A percentile compares a stretch with the other conserved stretches of the same genome.
Evolutionary conservation across 371 early-diverging fungal species (phyloP).

Genomic region (Actinomucor elegans): DNA sequence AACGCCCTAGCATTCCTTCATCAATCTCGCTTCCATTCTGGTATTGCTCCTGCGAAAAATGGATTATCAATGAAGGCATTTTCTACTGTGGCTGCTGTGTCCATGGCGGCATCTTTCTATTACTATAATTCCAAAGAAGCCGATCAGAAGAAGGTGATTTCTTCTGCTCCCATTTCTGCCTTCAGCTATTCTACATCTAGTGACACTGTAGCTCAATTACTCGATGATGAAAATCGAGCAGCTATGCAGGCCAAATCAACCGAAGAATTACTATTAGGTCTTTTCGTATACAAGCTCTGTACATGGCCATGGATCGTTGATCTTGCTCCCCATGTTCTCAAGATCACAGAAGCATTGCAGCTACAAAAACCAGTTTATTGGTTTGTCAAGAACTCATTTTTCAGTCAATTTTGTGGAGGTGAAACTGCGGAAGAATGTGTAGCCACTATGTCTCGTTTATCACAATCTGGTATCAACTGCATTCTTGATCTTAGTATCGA

Average conservation of each 20-base stretch:
- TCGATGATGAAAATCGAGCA: conserved; percentile 42
- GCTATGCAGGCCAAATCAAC: conserved; percentile 55
- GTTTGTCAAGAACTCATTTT: conserved; percentile 83
- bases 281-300: conserved; percentile 40
- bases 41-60: background rate
- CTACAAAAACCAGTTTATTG: conserved; percentile 62
- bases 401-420: conserved; percentile 91
- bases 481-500: conserved; percentile 88
- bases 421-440: conserved; percentile 80
- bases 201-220: conserved; percentile 26
- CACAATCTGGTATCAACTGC: conserved; percentile 69
- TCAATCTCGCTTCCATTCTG: background rate
- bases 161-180: conserved; percentile 28
- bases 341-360: conserved; percentile 57
- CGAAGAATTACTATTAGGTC: conserved; percentile 28
- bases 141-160: background rate
- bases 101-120: conserved; percentile 2
- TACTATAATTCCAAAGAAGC: background rate
- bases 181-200: conserved; percentile 29
- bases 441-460: conserved; percentile 71
- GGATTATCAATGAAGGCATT: background rate
- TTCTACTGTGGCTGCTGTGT: background rate
- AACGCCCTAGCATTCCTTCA: conserved; percentile 6
- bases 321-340: conserved; percentile 45
- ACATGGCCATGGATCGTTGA: conserved; percentile 43